These are phyloP conservation scores for Serendipita sp. DNA, from an alignment of 1,284 basidiomycete genomes.

Conservation along the genomic window DNA sequence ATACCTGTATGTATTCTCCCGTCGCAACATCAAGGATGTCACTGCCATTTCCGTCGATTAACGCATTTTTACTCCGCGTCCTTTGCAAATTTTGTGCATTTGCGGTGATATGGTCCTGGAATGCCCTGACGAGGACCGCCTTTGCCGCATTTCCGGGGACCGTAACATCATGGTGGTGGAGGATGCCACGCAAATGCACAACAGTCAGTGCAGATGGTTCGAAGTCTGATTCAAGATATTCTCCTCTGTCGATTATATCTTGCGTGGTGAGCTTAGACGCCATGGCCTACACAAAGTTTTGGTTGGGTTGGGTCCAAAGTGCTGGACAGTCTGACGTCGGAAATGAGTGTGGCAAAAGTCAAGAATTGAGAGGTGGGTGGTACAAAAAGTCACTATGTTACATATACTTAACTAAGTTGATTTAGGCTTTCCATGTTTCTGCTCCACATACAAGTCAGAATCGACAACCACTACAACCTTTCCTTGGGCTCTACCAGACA, in stretches of 20 bases:
- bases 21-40: conserved; percentile 68
- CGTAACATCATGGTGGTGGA: conserved; percentile 68
- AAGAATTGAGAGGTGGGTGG: background rate
- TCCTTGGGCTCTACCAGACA: conserved; percentile 40
- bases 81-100: conserved; percentile 47
- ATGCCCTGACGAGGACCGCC: conserved; percentile 67
- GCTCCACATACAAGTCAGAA: conserved; percentile 5
- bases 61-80: conserved; percentile 49
- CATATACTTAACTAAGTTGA: background rate
- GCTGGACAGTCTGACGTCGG: background rate
- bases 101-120: conserved; percentile 61
- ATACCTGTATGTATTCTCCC: conserved; percentile 39
- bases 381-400: background rate
- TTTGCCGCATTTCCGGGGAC: conserved; percentile 76
- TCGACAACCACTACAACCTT: conserved; percentile 34
- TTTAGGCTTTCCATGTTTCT: background rate
- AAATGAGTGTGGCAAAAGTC: conserved; percentile 13
- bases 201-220: conserved; percentile 68
- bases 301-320: conserved; percentile 12
- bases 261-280: conserved; percentile 63
- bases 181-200: conserved; percentile 64
- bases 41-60: conserved; percentile 59
- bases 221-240: conserved; percentile 77
- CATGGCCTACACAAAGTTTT: conserved; percentile 14
- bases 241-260: conserved; percentile 54